Evolutionary conservation across 371 early-diverging fungal species (phyloP), one percentile per base, ranked within the genome.

Genomic region (Apophysomyces trapeziformis): DNA sequence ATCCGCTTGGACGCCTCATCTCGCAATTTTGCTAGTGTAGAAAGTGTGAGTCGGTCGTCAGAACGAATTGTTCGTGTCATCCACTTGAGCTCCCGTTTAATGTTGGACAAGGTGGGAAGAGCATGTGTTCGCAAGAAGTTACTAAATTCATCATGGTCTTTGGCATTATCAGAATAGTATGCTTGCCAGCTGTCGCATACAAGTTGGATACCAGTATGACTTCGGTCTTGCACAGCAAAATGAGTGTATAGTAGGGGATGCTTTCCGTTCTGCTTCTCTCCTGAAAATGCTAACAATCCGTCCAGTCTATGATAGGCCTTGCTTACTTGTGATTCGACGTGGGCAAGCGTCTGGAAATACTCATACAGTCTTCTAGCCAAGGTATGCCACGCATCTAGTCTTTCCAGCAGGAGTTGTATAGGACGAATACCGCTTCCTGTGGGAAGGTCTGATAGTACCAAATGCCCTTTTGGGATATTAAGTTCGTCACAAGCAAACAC

Each of bases 151-250:
- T 67, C 66, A 43, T 80, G 80, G 18, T 73, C 76, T 14, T 68
- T 71, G 3, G 74, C 61, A 6, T 66, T 57, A 32, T 66, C 64
- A 5, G 37, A 16, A 50, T 77, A 73, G 12, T 76, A 70, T 0
- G 37, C 39, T 41, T 77, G 76, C 80, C 80, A 80, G 11, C 74
- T 68, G 36, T 75, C 71, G 39, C 77, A 77, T 1, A 75, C 68
- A 1, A 61, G 59, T 3, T 76, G 65, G 13, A 80, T 69, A 0
- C 78, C 78, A 18, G 9, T 21, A 11, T 50, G 16, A 9, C 54
- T 35, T 21, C 21, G 1, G 64, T 68, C 12, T 64, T 56, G 21
- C 61, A 67, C 2, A 7, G 69, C 44, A 62, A 80, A 77, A 56
- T 77, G 78, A 2, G 61, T 36, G 13, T 73, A 61, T 7, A 80